A percentile compares a stretch with the other conserved stretches of the same genome.
Conservation (phyloP, 495 filamentous ascomycete genomes). For the Aspergillus campestris region DNA sequence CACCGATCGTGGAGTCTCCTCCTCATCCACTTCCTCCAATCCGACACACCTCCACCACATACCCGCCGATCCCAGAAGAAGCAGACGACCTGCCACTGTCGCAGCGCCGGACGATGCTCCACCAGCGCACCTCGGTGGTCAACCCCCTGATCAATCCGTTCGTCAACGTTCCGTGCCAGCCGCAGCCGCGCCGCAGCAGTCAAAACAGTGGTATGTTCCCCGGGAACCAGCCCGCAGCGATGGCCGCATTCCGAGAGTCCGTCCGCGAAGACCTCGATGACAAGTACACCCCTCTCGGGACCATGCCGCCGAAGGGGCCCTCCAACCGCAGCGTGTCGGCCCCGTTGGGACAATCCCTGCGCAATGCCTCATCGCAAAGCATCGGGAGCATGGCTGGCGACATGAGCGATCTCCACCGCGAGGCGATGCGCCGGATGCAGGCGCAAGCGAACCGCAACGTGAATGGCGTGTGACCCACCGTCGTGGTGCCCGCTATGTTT, state of each 20-base stretch:
- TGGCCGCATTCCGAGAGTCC: slow-evolving; percentile 70
- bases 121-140: slow-evolving; percentile 24
- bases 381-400: slow-evolving; percentile 50
- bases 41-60: slow-evolving; percentile 11
- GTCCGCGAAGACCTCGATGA: slow-evolving; percentile 54
- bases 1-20: slow-evolving; percentile 9
- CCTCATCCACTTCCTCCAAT: slow-evolving; percentile 5
- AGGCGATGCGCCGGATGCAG: slow-evolving; percentile 81
- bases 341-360: slow-evolving; percentile 22
- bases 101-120: slow-evolving; percentile 48
- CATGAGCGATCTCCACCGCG: slow-evolving; percentile 69
- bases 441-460: slow-evolving; percentile 49
- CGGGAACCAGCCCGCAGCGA: slow-evolving; percentile 46
- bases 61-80: slow-evolving; percentile 24
- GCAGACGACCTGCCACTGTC: slow-evolving; percentile 69
- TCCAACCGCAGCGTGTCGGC: slow-evolving; percentile 15
- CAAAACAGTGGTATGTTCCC: too few relatives aligned
- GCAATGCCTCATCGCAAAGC: slow-evolving; percentile 25
- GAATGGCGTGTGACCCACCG: slow-evolving; percentile 11
- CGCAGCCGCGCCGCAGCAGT: slow-evolving; percentile 17
- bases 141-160: slow-evolving; percentile 11
- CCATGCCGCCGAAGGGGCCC: neutral
- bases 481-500: slow-evolving; percentile 7
- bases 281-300: slow-evolving; percentile 10
- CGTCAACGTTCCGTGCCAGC: too few relatives aligned